Base-by-base conservation (phyloP, 2,329 filamentous ascomycete genomes). In the Chrysosphaeria jannelii region DNA sequence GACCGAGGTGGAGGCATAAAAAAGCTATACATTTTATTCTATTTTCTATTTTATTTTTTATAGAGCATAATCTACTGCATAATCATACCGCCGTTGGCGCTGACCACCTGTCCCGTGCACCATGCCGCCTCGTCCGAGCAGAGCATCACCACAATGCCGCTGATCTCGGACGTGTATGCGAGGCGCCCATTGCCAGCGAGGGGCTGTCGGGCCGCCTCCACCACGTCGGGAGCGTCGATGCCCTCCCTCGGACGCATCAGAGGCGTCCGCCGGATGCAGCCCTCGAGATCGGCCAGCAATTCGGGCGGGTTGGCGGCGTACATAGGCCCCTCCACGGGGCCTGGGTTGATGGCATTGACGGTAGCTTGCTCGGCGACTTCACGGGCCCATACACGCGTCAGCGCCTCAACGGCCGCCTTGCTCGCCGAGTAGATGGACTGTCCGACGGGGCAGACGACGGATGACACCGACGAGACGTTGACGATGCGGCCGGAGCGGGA, bases 21-120 rank as follows among this genome's bases (percentile, higher is more conserved):
- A n/a, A n/a, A n/a, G n/a, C n/a, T n/a, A n/a, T n/a, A n/a, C n/a
- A n/a, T n/a, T n/a, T n/a, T n/a, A n/a, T n/a, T n/a, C n/a, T n/a
- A n/a, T n/a, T n/a, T n/a, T n/a, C n/a, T n/a, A n/a, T 18, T 18
- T 18, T 18, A 18, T n/a, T 18, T 18, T 18, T 21, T 9, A 16
- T n/a, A n/a, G n/a, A n/a, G n/a, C n/a, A n/a, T n/a, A n/a, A n/a
- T n/a, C 3, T 14, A 8, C 30, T 36, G 25, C 40, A 44, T 41
- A 24, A 48, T 25, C 59, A 76, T 65, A 5, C 74, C 74, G 2
- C 74, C 74, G 37, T 81, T 81, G 6, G 71, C 70, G 44, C 66
- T 72, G 4, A 85, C 57, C 13, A 78, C 67, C 40, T 67, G 69
- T 2, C 74, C 74, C 0, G 72, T 85, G 36, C 62, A 67, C 71